Conservation (phyloP, 1,284 basidiomycete species). For the Fomitopsis betulina region DNA sequence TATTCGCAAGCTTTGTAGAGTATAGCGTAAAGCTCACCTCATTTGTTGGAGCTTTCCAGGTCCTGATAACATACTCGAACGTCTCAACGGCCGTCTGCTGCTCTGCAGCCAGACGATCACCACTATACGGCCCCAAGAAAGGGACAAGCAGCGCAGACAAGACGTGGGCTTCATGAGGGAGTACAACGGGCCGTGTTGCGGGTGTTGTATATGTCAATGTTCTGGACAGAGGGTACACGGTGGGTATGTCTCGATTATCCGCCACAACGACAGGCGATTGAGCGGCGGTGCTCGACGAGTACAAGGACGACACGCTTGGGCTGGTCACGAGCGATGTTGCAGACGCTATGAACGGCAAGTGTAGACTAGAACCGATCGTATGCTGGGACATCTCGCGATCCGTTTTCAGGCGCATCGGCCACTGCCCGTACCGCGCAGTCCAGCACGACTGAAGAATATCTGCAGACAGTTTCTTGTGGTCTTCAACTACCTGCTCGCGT, state of each 20-base stretch:
- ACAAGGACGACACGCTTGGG: constrained; percentile 18
- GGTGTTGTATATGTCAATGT: constrained; percentile 30
- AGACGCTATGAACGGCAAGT: constrained; percentile 47
- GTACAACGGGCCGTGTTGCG: constrained; percentile 23
- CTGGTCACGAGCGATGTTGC: constrained; percentile 27
- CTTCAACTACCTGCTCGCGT: constrained; percentile 40
- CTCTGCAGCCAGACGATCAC: constrained; percentile 41
- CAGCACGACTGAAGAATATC: constrained; percentile 51
- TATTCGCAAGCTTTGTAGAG: neutral
- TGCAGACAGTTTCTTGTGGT: constrained; percentile 40
- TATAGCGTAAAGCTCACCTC: constrained; percentile 32
- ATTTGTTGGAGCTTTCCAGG: constrained; percentile 49
- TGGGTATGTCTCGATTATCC: constrained; percentile 23
- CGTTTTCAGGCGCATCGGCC: constrained; percentile 25
- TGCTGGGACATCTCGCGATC: constrained; percentile 32
- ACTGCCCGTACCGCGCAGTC: constrained; percentile 37
- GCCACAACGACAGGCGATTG: constrained; percentile 32
- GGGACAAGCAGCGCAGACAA: constrained; percentile 53
- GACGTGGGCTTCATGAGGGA: constrained; percentile 56
- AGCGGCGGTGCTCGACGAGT: constrained; percentile 30
- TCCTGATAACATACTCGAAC: constrained; percentile 51
- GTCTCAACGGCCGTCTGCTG: constrained; percentile 52
- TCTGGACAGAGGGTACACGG: constrained; percentile 32
- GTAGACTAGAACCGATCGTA: constrained; percentile 33
- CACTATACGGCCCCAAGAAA: constrained; percentile 39